phyloP scores from a whole-genome alignment of 2,329 filamentous ascomycete genomes.

The Chaetomiaceae sp. region DNA sequence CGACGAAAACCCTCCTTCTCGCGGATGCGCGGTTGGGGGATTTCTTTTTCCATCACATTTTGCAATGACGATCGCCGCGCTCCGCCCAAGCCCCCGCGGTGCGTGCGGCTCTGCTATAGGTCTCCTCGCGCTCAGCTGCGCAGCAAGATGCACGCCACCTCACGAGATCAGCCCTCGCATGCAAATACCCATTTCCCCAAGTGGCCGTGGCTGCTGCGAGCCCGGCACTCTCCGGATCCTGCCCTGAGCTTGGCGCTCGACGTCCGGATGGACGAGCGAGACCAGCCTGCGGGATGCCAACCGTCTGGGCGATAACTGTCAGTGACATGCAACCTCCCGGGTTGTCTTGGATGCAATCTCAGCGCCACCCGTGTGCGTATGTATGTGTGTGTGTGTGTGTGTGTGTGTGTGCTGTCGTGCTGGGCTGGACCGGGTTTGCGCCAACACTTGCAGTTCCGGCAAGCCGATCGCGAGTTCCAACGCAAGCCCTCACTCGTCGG shows the following conservation, averaged over 20 bases:
- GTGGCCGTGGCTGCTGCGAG: too few species aligned
- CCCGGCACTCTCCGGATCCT: constrained; percentile 1
- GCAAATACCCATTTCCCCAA: too few species aligned
- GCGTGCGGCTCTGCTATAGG: constrained; percentile 7
- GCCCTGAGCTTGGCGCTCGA: neutral
- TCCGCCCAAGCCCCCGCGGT: constrained; percentile 1
- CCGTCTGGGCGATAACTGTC: constrained; percentile 5
- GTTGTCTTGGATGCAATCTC: neutral
- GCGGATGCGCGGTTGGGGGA: neutral
- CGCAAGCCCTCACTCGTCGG: constrained; percentile 3
- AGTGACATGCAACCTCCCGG: neutral
- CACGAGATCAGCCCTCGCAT: neutral
- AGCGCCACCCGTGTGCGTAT: neutral
- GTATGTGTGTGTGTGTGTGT: too few species aligned
- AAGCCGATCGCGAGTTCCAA: constrained; percentile 8
- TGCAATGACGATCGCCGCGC: constrained; percentile 11
- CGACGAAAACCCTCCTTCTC: neutral
- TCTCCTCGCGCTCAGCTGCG: constrained; percentile 3
- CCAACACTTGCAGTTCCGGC: constrained; percentile 1
- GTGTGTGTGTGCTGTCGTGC: too few species aligned
- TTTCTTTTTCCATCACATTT: neutral
- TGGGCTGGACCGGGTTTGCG: neutral
- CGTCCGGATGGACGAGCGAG: neutral
- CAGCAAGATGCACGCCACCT: constrained; percentile 6
- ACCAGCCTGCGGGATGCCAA: neutral